Evolutionary conservation across 805 yeast species (phyloP).

Genomic region (Osmozyma mogii): DNA sequence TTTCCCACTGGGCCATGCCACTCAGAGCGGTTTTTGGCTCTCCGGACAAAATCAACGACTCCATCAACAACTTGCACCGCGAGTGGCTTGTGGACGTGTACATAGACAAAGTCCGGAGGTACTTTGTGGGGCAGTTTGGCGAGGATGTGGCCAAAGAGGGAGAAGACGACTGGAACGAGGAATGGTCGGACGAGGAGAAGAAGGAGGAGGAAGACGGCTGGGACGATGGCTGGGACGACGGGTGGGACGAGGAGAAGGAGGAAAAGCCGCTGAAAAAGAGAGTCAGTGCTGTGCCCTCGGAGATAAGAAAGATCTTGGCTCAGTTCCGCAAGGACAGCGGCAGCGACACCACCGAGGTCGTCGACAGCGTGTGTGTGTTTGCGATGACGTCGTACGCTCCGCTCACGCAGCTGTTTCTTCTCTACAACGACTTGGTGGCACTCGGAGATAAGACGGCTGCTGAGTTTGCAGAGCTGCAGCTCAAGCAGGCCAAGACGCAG

Average conservation of each 20-base stretch:
- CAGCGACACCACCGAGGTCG: constrained; percentile 12
- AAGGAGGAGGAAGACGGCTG: constrained; percentile 14
- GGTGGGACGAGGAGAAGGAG: constrained; percentile 16
- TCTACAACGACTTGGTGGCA: constrained; percentile 27
- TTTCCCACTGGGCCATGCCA: constrained; percentile 19
- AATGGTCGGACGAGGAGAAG: constrained; percentile 9
- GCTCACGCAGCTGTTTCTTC: constrained; percentile 23
- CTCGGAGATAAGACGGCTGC: constrained; percentile 11
- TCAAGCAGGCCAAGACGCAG: constrained; percentile 14
- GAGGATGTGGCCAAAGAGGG: constrained; percentile 5
- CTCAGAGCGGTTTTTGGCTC: constrained; percentile 11
- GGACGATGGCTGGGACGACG: constrained; percentile 24
- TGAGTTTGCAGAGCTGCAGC: constrained; percentile 11
- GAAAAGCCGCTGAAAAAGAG: background rate
- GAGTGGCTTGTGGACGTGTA: constrained; percentile 28
- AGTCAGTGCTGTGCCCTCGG: constrained; percentile 13
- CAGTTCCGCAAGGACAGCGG: constrained; percentile 14
- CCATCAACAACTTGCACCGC: constrained; percentile 19
- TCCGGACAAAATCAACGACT: constrained; percentile 13
- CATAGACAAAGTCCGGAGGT: constrained; percentile 20
- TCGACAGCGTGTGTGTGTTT: constrained; percentile 24
- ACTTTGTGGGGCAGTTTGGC: constrained; percentile 10
- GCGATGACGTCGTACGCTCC: constrained; percentile 27
- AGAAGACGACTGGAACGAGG: constrained; percentile 10
- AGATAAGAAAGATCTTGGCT: constrained; percentile 15